Base-by-base conservation (phyloP, 75 land plant species). In the Azolla pinnata region DNA sequence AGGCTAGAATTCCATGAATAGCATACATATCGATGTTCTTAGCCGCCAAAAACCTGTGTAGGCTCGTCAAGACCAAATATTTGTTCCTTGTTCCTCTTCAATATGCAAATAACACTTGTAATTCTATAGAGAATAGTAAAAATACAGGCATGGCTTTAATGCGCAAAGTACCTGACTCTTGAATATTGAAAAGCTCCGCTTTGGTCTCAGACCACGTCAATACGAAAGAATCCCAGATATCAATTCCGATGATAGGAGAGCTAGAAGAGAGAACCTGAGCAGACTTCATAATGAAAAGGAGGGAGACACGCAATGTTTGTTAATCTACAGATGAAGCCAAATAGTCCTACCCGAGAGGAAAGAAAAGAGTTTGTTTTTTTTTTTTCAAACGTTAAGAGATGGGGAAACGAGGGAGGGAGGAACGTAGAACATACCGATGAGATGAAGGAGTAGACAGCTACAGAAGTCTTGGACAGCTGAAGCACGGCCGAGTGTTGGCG, bases 171-270 rank as follows among this genome's bases (percentile, higher is more conserved):
- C 54, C 54, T 52, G 54, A 3, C 14, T 52, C 28, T 16, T 29
- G 29, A 33, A 70, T 29, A 30, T 63, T 25, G 38, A 63, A 70
- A 57, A 63, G 32, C 9, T 70, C 67, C 4, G 67, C 73, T 1
- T 31, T 56, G 1, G 32, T 56, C 0, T 44, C 31, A 30, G 47
- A 61, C 73, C 73, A 70, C 1, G 63, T 45, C 19, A 70, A 46
- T 17, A 42, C 57, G 34, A 48, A 50, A 2, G 59, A 26, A 14
- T 46, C 55, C 66, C 73, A 70, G 46, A 63, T 0, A 19, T 70
- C 67, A 0, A 70, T 54, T 0, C 73, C 73, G 28, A 55, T 63
- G 40, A 70, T 63, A 32, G 66, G 28, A n/a, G 49, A 55, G 0
- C 32, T 10, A 1, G 60, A 32, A 4, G 67, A 48, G 9, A 70